Base-by-base conservation (phyloP, 208 protist species). In the Phytomonas serpens region DNA sequence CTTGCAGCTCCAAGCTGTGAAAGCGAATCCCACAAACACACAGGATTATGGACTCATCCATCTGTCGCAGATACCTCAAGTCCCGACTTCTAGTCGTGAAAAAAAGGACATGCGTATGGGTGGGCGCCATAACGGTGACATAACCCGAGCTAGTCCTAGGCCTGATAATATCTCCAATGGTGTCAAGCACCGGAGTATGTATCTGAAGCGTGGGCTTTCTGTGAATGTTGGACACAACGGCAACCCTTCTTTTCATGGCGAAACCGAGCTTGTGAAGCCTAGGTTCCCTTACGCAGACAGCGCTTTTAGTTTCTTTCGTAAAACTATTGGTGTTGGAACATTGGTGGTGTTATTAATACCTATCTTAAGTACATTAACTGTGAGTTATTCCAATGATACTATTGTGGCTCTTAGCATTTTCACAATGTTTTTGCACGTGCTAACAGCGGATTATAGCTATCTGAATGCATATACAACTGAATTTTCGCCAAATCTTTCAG, bases 341-440 rank as follows among this genome's bases (percentile, higher is more conserved):
- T 76, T 89, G 37, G 71, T 97, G 29, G 66, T 89, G 30, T 67
- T 97, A 70, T 69, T 97, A 19, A 90, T 84, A 16, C 90, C 93
- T 10, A 83, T 93, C 27, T 71, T 97, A 47, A 83, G 85, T 61
- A 97, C 88, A 7, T 77, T 97, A 64, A 95, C 90, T 9, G 82
- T 89, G 10, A 85, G 86, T 37, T 97, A 91, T 77, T 90, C 82
- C 67, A 79, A 95, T 69, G 93, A 97, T 74, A 97, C 93, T n/a
- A 94, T 97, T 76, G 83, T 92, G 13, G 81, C 90, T 30, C 78
- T 95, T 37, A 90, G 83, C 71, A 82, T 93, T 36, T 76, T 93
- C 69, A 81, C 84, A 40, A 91, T 95, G 86, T 88, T 75, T 34
- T 37, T 97, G 40, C 82, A 95, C 70, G 77, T 95, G 61, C 69